Evolutionary conservation across 2,329 filamentous ascomycete species (phyloP), one percentile per base, ranked within the genome.

Genomic region (Aulographum hederae): DNA sequence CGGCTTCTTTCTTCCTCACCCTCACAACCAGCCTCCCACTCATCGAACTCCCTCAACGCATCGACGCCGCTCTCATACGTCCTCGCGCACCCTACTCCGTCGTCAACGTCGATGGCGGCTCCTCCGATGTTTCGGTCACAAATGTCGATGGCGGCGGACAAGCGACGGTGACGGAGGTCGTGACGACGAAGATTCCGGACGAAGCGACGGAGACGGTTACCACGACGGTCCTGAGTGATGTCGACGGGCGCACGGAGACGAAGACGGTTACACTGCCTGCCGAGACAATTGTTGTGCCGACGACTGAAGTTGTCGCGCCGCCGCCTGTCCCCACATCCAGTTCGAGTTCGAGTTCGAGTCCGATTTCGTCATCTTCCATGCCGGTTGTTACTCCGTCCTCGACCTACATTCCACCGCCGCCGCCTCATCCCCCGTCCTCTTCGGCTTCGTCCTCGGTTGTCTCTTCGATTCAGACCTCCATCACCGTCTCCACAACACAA

Each of bases 31-130:
- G n/a, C n/a, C n/a, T n/a, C n/a, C n/a, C n/a, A n/a, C n/a, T n/a
- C n/a, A n/a, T n/a, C n/a, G n/a, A n/a, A n/a, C n/a, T n/a, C n/a
- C n/a, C n/a, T n/a, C n/a, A n/a, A n/a, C n/a, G n/a, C n/a, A n/a
- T n/a, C n/a, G n/a, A n/a, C n/a, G n/a, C n/a, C n/a, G n/a, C 21
- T 12, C 21, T 10, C 21, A 10, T 25, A 10, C 21, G 21, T 12
- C 21, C 21, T 10, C 21, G 21, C 21, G 21, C 21, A 10, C 47
- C 45, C 20, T 55, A 54, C 33, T 43, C 46, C 3, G 42, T 55
- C n/a, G 48, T 55, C 39, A 55, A 55, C 31, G 52, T 54, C 15
- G 52, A 52, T 27, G 52, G 52, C 18, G 51, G 51, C 17, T 41
- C 46, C 10, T 25, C 21, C 21, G 10, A n/a, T n/a, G n/a, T n/a